Evolutionary conservation across 495 filamentous ascomycete genomes (phyloP).

Genomic region (Viridothelium virens): DNA sequence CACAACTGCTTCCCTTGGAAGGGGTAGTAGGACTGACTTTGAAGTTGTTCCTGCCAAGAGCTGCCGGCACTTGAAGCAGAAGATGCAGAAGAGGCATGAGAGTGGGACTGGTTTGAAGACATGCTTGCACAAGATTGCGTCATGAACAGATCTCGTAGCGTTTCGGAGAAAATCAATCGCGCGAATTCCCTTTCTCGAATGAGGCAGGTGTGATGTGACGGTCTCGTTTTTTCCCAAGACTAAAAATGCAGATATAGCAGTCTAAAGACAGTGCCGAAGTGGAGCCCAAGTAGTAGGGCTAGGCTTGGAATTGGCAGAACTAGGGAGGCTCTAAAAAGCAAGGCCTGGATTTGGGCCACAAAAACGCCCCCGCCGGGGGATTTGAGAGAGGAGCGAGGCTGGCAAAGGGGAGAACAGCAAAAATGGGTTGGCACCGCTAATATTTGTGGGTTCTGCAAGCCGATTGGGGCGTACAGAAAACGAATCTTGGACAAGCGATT

Average conservation of each 20-base stretch:
- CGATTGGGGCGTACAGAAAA: neutral
- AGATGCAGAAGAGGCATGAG: conserved; percentile 7
- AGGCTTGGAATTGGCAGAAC: neutral
- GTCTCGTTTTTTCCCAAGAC: neutral
- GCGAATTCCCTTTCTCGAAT: neutral
- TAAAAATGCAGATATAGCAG: conserved; percentile 9
- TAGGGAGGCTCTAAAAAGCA: conserved; percentile 1
- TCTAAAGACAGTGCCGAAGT: conserved; percentile 6
- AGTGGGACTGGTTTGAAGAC: conserved; percentile 7
- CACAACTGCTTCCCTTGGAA: neutral
- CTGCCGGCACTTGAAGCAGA: conserved; percentile 2
- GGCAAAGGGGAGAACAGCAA: conserved; percentile 1
- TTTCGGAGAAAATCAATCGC: neutral
- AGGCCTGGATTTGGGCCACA: neutral
- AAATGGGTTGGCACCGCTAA: neutral
- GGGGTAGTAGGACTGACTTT: conserved; percentile 6
- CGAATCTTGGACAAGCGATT: neutral
- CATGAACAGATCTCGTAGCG: conserved; percentile 3
- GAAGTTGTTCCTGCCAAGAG: conserved; percentile 17
- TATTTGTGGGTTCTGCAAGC: neutral
- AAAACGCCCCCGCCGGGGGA: neutral
- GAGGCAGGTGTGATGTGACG: neutral
- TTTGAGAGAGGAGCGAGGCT: neutral
- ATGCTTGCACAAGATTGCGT: conserved; percentile 7
- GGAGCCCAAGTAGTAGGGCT: conserved; percentile 2